These are phyloP conservation scores for Oleoguttula mirabilis DNA, from an alignment of 495 filamentous ascomycete genomes.

Conservation along the genomic window DNA sequence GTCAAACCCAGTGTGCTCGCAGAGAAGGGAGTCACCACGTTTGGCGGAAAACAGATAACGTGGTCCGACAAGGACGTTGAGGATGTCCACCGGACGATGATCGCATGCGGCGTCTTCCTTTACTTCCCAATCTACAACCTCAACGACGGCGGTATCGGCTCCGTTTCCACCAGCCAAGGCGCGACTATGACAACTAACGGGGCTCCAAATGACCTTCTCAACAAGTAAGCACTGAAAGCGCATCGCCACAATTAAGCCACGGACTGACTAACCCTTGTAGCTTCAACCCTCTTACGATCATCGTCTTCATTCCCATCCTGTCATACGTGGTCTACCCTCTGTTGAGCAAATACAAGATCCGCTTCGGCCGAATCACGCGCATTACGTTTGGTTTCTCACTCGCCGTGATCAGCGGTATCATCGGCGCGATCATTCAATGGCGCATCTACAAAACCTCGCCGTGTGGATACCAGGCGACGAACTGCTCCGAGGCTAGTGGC, in stretches of 20 bases:
- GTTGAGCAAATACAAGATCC: conserved; percentile 49
- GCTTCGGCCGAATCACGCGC: conserved; percentile 61
- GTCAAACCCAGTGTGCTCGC: conserved; percentile 51
- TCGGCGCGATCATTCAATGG: conserved; percentile 58
- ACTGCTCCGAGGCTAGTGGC: conserved; percentile 18
- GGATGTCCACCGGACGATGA: conserved; percentile 22
- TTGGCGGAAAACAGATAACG: neutral
- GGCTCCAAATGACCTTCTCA: conserved; percentile 42
- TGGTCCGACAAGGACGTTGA: conserved; percentile 26
- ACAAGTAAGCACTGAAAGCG: no score
- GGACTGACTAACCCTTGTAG: no score
- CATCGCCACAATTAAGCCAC: no score
- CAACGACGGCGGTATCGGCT: conserved; percentile 40
- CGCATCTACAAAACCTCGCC: conserved; percentile 54
- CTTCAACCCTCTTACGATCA: conserved; percentile 53
- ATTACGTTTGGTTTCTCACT: conserved; percentile 61
- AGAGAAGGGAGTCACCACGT: conserved; percentile 31
- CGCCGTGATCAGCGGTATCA: conserved; percentile 49
- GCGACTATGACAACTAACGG: conserved; percentile 54
- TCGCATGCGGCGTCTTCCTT: conserved; percentile 44
- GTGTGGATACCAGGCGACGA: conserved; percentile 27
- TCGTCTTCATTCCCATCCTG: conserved; percentile 57
- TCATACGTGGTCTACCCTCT: conserved; percentile 56
- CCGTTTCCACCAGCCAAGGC: conserved; percentile 38
- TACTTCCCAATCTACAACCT: conserved; percentile 44